Base-by-base conservation (phyloP, 2,329 filamentous ascomycete species). In the Exophiala oligosperma region DNA sequence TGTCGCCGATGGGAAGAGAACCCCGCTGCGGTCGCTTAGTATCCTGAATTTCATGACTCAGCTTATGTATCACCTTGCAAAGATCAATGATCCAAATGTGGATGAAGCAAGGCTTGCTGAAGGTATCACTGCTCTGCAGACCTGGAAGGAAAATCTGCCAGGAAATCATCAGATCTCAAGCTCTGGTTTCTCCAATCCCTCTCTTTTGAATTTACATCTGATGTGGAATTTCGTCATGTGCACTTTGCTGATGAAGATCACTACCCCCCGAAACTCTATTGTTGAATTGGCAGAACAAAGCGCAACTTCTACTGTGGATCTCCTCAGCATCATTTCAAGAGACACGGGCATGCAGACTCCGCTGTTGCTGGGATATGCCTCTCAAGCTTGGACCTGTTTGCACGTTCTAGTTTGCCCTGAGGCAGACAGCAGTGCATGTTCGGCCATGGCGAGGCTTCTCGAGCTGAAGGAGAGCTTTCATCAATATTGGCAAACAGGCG, bases 151-250 rank as follows among this genome's bases (percentile, higher is more conserved):
- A 26, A 26, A 48, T 11, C 44, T 48, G 44, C 23, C 44, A 26
- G 44, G 12, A 21, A 17, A 48, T 24, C 29, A 48, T 24, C 44
- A 26, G 29, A n/a, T 48, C 3, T 29, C 24, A 17, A 29, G 29
- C n/a, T 26, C 29, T 24, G 26, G 44, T 48, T 11, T n/a, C 12
- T 48, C 17, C 9, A 48, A 48, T 29, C 44, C 44, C 7, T 11
- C 44, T 29, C 44, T 48, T 3, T 11, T 48, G 23, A 48, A 48
- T 48, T 8, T 48, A 3, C 44, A 48, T 48, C 29, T 48, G 44
- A 48, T 48, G 44, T 48, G 44, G 44, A 48, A 48, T 48, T 48
- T 48, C 44, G 44, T 48, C 14, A 48, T 48, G 44, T 48, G 44
- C 44, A 26, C 23, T 26, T 29, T 48, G 23, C 23, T 48, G 23